Percentiles rank a stretch among this genome's conserved stretches.
Conservation (phyloP, 202 grass and related monocot genomes). For the Saccharum hybrid region DNA sequence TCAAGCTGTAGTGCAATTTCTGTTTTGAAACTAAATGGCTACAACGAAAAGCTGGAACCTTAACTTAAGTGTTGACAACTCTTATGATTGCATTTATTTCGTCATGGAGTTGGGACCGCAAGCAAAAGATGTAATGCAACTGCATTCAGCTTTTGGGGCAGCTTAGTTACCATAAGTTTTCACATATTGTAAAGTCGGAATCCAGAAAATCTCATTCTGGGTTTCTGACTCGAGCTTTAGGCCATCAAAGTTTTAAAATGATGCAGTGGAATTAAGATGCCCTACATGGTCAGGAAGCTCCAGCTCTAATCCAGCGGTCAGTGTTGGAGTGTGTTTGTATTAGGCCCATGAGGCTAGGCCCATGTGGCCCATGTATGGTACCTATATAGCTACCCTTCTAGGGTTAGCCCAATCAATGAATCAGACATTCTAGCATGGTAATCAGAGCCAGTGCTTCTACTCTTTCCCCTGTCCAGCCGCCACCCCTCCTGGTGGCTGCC, state of each 20-base stretch:
- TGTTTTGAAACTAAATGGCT: slow-evolving; percentile 30
- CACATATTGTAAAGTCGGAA: slow-evolving; percentile 2
- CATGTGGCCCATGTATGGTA: no score
- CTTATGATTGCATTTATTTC: slow-evolving; percentile 12
- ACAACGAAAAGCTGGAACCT: slow-evolving; percentile 33
- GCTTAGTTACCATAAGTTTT: slow-evolving; percentile 3
- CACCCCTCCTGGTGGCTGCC: no score
- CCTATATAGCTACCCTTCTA: no score
- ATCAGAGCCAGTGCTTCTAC: no score
- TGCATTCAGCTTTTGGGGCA: neutral
- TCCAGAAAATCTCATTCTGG: slow-evolving; percentile 2
- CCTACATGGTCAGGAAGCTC: slow-evolving; percentile 3
- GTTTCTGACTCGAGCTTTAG: slow-evolving; percentile 1
- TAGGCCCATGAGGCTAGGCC: no score
- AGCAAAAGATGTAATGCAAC: slow-evolving; percentile 1
- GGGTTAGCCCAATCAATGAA: no score
- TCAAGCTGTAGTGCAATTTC: neutral
- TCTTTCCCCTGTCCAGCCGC: no score
- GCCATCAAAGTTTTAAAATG: slow-evolving; percentile 12
- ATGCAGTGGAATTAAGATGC: neutral
- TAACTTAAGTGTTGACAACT: neutral
- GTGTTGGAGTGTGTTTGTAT: no score
- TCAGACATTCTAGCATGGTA: no score
- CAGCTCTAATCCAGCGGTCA: neutral
- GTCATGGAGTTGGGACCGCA: neutral